Conservation (phyloP, 768 basidiomycete species). For the Phlebiopsis gigantea region DNA sequence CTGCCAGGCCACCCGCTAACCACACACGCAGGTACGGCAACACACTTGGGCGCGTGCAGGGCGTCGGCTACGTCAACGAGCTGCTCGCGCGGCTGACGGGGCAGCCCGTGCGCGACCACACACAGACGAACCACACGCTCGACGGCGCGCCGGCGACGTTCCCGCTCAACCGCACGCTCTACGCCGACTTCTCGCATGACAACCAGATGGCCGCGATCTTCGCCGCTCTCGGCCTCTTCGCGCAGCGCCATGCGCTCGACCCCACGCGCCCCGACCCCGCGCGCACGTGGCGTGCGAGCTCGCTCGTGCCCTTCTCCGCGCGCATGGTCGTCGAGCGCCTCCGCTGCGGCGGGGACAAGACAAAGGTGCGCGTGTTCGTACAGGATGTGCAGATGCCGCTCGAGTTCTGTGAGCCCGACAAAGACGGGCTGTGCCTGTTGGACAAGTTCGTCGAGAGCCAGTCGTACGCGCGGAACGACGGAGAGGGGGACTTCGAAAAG, state of each 20-base stretch:
- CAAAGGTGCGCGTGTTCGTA: conserved; percentile 51
- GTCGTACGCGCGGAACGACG: conserved; percentile 57
- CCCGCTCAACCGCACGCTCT: conserved; percentile 59
- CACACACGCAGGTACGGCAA: conserved; percentile 52
- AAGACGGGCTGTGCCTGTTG: conserved; percentile 59
- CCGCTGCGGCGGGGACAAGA: conserved; percentile 23
- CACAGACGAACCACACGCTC: conserved; percentile 74
- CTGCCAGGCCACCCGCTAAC: not conserved
- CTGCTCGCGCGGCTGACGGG: conserved; percentile 76
- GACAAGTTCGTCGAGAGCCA: conserved; percentile 68
- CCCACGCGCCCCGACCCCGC: conserved; percentile 9
- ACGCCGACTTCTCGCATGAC: conserved; percentile 80
- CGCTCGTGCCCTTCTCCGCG: conserved; percentile 70
- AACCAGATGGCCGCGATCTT: conserved; percentile 81
- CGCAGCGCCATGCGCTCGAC: conserved; percentile 14
- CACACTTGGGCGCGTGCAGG: conserved; percentile 66
- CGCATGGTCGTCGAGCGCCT: conserved; percentile 73
- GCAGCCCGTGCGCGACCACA: conserved; percentile 56
- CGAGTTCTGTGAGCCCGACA: conserved; percentile 51
- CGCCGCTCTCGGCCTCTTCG: conserved; percentile 46
- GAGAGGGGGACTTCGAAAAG: conserved; percentile 65
- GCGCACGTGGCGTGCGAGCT: conserved; percentile 47
- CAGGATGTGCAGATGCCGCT: conserved; percentile 67
- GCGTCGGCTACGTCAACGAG: conserved; percentile 86
- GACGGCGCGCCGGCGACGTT: conserved; percentile 60